Conservation (phyloP, 2,329 filamentous ascomycete species). For the Colletotrichum filicis region DNA sequence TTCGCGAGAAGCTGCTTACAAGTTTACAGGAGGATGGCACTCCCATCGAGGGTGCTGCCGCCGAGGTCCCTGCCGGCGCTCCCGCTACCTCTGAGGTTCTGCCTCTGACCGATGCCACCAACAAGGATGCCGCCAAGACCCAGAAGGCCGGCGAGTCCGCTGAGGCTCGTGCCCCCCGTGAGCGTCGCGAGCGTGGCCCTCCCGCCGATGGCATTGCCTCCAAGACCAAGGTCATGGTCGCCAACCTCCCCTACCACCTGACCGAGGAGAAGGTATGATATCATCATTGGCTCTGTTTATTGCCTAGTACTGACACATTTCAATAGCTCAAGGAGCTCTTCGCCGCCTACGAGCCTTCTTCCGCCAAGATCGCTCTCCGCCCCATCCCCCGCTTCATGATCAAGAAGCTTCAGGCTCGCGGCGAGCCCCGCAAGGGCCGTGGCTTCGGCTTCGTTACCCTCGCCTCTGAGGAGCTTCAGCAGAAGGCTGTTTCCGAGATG, state of each 20-base stretch:
- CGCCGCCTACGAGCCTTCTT: slow-evolving; percentile 88
- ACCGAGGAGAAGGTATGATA: slow-evolving; percentile 90
- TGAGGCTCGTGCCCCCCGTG: slow-evolving; percentile 65
- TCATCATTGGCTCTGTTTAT: neutral
- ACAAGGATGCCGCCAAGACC: slow-evolving; percentile 66
- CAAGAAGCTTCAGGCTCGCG: slow-evolving; percentile 99
- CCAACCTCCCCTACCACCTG: slow-evolving; percentile 98
- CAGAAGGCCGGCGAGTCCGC: slow-evolving; percentile 67
- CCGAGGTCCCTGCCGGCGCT: slow-evolving; percentile 54
- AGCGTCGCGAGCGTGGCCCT: slow-evolving; percentile 86
- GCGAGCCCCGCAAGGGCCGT: slow-evolving; percentile 98
- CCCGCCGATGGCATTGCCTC: slow-evolving; percentile 97
- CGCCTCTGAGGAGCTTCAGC: slow-evolving; percentile 92
- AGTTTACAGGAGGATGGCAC: slow-evolving; percentile 57
- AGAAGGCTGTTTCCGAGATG: slow-evolving; percentile 98
- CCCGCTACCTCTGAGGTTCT: slow-evolving; percentile 63
- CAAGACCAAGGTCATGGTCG: slow-evolving; percentile 99
- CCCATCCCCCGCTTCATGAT: slow-evolving; percentile 99
- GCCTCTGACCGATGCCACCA: slow-evolving; percentile 71
- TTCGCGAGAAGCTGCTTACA: slow-evolving; percentile 7
- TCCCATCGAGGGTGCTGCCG: slow-evolving; percentile 56
- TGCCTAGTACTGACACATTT: slow-evolving; percentile 37
- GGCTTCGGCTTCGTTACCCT: slow-evolving; percentile 99
- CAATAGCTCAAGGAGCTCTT: slow-evolving; percentile 96
- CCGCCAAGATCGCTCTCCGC: slow-evolving; percentile 97